Conservation (phyloP, 306 rosid species). For the Inga oerstediana region DNA sequence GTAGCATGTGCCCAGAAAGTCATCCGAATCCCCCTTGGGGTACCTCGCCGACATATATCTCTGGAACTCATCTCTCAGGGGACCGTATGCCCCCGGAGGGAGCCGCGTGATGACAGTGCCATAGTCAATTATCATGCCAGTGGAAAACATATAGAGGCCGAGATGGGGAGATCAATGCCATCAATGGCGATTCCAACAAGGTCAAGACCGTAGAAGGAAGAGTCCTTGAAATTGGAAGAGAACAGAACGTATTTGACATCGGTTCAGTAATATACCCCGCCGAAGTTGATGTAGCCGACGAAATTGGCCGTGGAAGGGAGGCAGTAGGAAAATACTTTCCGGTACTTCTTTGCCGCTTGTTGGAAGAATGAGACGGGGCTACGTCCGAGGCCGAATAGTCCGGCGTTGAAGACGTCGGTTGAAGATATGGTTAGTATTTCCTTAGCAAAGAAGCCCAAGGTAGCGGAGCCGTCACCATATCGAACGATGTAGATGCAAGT, state of each 20-base stretch:
- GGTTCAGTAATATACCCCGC: neutral
- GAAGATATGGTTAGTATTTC: neutral
- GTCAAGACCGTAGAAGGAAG: slow-evolving; percentile 55
- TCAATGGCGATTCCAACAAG: slow-evolving; percentile 46
- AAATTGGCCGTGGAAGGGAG: neutral
- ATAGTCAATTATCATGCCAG: slow-evolving; percentile 68
- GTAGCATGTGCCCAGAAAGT: slow-evolving; percentile 10
- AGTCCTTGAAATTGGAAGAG: slow-evolving; percentile 9
- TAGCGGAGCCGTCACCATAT: neutral
- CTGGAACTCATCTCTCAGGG: slow-evolving; percentile 41
- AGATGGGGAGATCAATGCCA: slow-evolving; percentile 36
- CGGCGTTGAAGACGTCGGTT: neutral
- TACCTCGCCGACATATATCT: slow-evolving; percentile 48
- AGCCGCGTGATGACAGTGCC: slow-evolving; percentile 71
- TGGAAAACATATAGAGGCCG: slow-evolving; percentile 42
- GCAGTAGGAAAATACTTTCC: neutral
- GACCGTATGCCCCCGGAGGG: slow-evolving; percentile 55
- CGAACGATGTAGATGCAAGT: neutral
- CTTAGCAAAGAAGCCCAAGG: neutral
- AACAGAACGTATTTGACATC: slow-evolving; percentile 54
- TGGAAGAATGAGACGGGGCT: neutral
- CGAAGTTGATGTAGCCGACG: slow-evolving; percentile 29
- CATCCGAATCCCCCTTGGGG: slow-evolving; percentile 24
- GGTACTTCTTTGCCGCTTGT: neutral
- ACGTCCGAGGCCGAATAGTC: neutral